A percentile compares a stretch with the other conserved stretches of the same genome.
Conservation (phyloP, 1,139 yeast genomes). For the Trichomonascaceae sp. region DNA sequence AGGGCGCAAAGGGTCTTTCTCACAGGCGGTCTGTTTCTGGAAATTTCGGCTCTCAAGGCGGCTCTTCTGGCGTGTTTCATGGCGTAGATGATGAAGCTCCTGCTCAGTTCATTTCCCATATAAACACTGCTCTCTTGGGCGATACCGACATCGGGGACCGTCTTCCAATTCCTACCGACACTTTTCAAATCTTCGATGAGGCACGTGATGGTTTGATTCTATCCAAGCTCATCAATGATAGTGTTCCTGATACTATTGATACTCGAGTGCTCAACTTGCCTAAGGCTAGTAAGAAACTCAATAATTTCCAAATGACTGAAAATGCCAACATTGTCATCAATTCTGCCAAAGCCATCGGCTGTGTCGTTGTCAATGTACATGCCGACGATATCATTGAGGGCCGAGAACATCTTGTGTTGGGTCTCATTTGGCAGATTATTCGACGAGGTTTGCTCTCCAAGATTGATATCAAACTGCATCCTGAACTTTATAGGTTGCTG, state of each 20-base stretch:
- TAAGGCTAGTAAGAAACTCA: constrained; percentile 71
- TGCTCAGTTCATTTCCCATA: constrained; percentile 91
- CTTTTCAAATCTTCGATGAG: constrained; percentile 94
- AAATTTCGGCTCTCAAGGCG: constrained; percentile 2
- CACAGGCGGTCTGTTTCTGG: constrained; percentile 3
- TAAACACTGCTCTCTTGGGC: constrained; percentile 86
- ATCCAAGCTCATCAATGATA: constrained; percentile 90
- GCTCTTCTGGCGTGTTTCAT: constrained; percentile 58
- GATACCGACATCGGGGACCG: constrained; percentile 80
- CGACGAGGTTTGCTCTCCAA: constrained; percentile 91
- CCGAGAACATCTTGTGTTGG: constrained; percentile 89
- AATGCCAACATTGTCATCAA: constrained; percentile 96
- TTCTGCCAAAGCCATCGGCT: constrained; percentile 97
- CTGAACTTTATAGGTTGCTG: constrained; percentile 87
- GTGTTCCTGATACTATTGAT: constrained; percentile 97
- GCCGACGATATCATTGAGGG: constrained; percentile 97
- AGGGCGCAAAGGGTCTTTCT: constrained; percentile 10
- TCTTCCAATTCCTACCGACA: constrained; percentile 88
- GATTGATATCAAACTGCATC: constrained; percentile 93
- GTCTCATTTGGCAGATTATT: constrained; percentile 96
- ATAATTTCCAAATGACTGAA: constrained; percentile 93
- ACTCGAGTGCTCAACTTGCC: constrained; percentile 93
- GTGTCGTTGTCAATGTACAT: constrained; percentile 95
- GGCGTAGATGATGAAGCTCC: constrained; percentile 97
- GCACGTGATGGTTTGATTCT: constrained; percentile 92